Conservation (phyloP, 805 yeast genomes). For the Spathaspora arborariae region DNA sequence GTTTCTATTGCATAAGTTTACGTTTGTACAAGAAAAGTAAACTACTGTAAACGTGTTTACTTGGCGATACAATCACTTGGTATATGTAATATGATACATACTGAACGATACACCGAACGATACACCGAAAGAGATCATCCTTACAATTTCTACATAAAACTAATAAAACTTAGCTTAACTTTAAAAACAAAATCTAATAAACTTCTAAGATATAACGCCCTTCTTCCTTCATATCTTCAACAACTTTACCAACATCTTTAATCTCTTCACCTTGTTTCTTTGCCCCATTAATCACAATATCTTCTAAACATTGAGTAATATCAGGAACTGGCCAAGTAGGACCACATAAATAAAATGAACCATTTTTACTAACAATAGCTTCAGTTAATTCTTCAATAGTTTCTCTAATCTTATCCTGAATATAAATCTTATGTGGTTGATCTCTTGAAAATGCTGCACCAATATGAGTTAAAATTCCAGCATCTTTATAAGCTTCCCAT, state of each 20-base stretch:
- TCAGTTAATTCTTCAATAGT: conserved; percentile 67
- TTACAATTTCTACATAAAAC: not conserved
- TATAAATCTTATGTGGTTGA: conserved; percentile 90
- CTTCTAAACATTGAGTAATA: conserved; percentile 84
- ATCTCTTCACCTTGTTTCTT: conserved; percentile 53
- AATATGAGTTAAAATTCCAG: conserved; percentile 86
- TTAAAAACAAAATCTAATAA: conserved; percentile 49
- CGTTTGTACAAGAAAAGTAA: too few species aligned
- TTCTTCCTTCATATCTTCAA: conserved; percentile 89
- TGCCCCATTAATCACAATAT: conserved; percentile 73
- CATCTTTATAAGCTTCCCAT: conserved; percentile 94
- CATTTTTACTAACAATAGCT: conserved; percentile 73
- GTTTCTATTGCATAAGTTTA: too few species aligned
- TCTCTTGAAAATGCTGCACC: conserved; percentile 99
- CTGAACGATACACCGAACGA: too few species aligned
- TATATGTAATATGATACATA: too few species aligned
- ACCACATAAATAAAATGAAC: conserved; percentile 94
- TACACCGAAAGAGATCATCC: too few species aligned
- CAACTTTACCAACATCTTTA: conserved; percentile 71
- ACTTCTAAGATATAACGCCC: conserved; percentile 93
- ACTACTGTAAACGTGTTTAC: too few species aligned
- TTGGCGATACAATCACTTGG: too few species aligned
- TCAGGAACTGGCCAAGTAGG: conserved; percentile 99
- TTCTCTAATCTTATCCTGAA: conserved; percentile 89
- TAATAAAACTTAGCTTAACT: not conserved